Percentiles rank a stretch among this genome's conserved stretches.
Evolutionary conservation across 768 basidiomycete genomes (phyloP).

Genomic region (Leccinum rimulosum): DNA sequence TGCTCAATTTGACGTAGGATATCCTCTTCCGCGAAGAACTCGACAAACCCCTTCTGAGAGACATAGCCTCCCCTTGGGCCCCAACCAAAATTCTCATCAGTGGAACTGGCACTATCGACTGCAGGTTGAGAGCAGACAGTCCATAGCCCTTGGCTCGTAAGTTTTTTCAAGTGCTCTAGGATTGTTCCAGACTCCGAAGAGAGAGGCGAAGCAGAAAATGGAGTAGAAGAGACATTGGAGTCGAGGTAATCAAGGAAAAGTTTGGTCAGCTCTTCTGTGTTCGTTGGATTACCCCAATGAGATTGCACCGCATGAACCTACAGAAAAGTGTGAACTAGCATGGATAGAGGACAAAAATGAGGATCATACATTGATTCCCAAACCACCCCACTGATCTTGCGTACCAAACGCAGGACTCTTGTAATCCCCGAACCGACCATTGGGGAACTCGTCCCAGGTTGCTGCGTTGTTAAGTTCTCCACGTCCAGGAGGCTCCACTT

Average conservation of each 20-base stretch:
- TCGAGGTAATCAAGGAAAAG: slow-evolving; percentile 83
- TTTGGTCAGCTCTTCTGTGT: slow-evolving; percentile 64
- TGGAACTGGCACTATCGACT: slow-evolving; percentile 74
- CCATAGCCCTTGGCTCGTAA: slow-evolving; percentile 87
- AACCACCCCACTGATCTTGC: slow-evolving; percentile 75
- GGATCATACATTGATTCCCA: slow-evolving; percentile 51
- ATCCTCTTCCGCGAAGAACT: slow-evolving; percentile 78
- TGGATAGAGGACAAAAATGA: background rate
- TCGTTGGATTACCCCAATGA: slow-evolving; percentile 72
- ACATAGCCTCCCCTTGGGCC: slow-evolving; percentile 92
- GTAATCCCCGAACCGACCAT: slow-evolving; percentile 96
- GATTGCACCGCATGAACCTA: slow-evolving; percentile 62
- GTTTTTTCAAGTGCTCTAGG: slow-evolving; percentile 66
- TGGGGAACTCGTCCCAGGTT: slow-evolving; percentile 95
- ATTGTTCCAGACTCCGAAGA: slow-evolving; percentile 82
- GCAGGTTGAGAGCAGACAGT: slow-evolving; percentile 97
- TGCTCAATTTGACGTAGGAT: slow-evolving; percentile 61
- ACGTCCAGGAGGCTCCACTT: slow-evolving; percentile 55
- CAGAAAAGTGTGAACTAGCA: background rate
- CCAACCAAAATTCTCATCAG: slow-evolving; percentile 85
- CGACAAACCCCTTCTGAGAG: slow-evolving; percentile 96
- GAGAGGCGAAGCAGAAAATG: slow-evolving; percentile 83
- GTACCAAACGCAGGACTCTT: slow-evolving; percentile 94
- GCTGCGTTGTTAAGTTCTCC: slow-evolving; percentile 77
- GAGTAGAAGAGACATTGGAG: slow-evolving; percentile 70